These are phyloP conservation scores for Candida sanyaensis DNA, from an alignment of 1,139 yeast genomes.

Conservation along the genomic window DNA sequence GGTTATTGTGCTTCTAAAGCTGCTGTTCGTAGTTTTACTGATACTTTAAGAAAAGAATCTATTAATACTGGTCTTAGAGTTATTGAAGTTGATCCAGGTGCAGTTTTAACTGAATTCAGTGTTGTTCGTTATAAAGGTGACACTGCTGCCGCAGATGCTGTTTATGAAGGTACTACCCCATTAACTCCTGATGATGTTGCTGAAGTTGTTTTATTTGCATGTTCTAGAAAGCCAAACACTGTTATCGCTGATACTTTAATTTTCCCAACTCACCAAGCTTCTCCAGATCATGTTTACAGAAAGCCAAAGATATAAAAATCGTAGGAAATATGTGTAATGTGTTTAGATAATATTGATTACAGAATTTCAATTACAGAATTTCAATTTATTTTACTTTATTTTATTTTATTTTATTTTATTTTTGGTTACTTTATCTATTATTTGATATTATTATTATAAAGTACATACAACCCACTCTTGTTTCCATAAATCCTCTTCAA, in stretches of 20 bases:
- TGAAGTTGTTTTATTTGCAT: constrained; percentile 50
- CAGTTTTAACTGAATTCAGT: constrained; percentile 54
- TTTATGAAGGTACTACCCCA: constrained; percentile 49
- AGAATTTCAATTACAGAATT: too few species aligned
- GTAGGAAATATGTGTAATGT: too few species aligned
- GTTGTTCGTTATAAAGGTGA: constrained; percentile 50
- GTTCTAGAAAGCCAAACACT: constrained; percentile 48
- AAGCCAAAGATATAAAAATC: constrained; percentile 8
- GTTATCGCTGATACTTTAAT: constrained; percentile 54
- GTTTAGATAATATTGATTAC: too few species aligned
- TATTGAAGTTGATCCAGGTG: constrained; percentile 53
- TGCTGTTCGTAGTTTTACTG: constrained; percentile 49
- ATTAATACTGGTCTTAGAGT: constrained; percentile 48
- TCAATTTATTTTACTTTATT: too few species aligned
- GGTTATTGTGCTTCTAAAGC: constrained; percentile 55
- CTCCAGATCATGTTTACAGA: constrained; percentile 57
- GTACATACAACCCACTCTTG: background rate
- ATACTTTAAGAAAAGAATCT: constrained; percentile 48
- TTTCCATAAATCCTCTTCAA: background rate
- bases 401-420: too few species aligned
- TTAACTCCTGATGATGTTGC: constrained; percentile 51
- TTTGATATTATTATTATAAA: background rate
- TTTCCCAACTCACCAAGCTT: constrained; percentile 54
- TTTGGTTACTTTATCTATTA: too few species aligned
- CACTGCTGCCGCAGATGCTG: constrained; percentile 39